phyloP scores from a whole-genome alignment of 2,329 filamentous ascomycete species.

The Stemphylium vesicarium region DNA sequence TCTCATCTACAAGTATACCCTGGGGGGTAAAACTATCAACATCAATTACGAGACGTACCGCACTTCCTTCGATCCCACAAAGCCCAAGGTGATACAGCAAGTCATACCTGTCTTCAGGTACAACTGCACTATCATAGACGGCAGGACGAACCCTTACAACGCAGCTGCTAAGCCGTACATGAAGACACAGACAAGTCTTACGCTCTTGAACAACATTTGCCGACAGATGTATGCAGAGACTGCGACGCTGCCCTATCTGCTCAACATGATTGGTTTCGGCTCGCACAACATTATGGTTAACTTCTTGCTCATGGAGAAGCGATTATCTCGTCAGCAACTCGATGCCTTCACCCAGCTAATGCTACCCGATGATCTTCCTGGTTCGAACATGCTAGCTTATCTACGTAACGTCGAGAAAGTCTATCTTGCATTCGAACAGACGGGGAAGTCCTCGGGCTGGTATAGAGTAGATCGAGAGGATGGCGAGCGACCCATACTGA shows the following conservation, averaged over 20 bases:
- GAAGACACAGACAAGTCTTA: slow-evolving; percentile 16
- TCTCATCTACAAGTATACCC: slow-evolving; percentile 27
- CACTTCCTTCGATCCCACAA: not conserved
- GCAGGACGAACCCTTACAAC: slow-evolving; percentile 19
- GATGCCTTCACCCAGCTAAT: slow-evolving; percentile 28
- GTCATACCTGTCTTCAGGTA: slow-evolving; percentile 32
- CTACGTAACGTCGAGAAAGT: slow-evolving; percentile 32
- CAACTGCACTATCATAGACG: slow-evolving; percentile 22
- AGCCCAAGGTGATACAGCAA: not conserved
- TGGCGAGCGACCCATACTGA: slow-evolving; percentile 21
- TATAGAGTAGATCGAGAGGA: slow-evolving; percentile 25
- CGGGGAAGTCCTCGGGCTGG: slow-evolving; percentile 15
- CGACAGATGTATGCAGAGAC: slow-evolving; percentile 42
- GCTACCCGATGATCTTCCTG: slow-evolving; percentile 24
- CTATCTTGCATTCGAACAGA: slow-evolving; percentile 13
- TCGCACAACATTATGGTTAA: slow-evolving; percentile 35
- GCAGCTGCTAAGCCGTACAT: slow-evolving; percentile 4
- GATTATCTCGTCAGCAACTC: slow-evolving; percentile 27
- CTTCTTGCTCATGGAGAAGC: slow-evolving; percentile 32
- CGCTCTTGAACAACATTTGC: slow-evolving; percentile 33
- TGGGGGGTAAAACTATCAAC: slow-evolving; percentile 36
- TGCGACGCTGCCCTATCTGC: slow-evolving; percentile 30
- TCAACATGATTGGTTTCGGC: slow-evolving; percentile 32
- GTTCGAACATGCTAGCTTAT: slow-evolving; percentile 20
- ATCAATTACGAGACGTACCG: slow-evolving; percentile 34